Evolutionary conservation across 371 early-diverging fungal species (phyloP), one percentile per base, ranked within the genome.

Genomic region (Mucor sp.): DNA sequence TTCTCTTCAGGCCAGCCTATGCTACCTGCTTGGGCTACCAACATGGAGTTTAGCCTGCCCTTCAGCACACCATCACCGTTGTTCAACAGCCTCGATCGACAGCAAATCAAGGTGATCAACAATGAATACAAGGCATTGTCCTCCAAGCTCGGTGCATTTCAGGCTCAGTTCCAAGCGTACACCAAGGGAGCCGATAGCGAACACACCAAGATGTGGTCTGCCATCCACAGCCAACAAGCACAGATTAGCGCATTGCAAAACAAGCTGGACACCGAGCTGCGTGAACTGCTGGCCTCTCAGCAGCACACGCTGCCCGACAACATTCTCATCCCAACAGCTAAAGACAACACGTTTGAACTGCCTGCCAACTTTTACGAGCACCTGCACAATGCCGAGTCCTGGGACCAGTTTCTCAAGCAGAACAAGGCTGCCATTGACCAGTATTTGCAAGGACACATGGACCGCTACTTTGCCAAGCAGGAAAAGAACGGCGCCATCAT

Each of bases 401-500:
- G 68, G 69, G 19, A 41, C 17, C 15, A 55, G 0, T 69, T 64
- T 19, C 43, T 69, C 8, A 41, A 60, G 15, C 53, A 60, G 7
- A 63, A 69, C 28, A 50, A 69, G 12, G 37, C 30, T 17, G 33
- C 60, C 8, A 69, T 64, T n/a, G 12, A 48, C 4, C 35, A 41
- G 7, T 69, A 60, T 55, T 11, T 69, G n/a, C 32, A 27, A 6
- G 55, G 43, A 15, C 32, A 68, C 27, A 63, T 63, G 59, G 25
- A n/a, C 2, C 5, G 25, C 7, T 68, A 44, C 32, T 58, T 68
- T 19, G 35, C 60, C 23, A 25, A 56, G 33, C 64, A 69, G 41
- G 4, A 60, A 21, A 64, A 55, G 50, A 41, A 68, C 4, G 68
- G 68, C 14, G 65, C 65, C 1, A 15, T 69, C 7, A 30, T 69